A percentile compares a stretch with the other conserved stretches of the same genome.
These are phyloP conservation scores for Harrya chromipes DNA, from an alignment of 768 basidiomycete genomes.

Conservation along the genomic window DNA sequence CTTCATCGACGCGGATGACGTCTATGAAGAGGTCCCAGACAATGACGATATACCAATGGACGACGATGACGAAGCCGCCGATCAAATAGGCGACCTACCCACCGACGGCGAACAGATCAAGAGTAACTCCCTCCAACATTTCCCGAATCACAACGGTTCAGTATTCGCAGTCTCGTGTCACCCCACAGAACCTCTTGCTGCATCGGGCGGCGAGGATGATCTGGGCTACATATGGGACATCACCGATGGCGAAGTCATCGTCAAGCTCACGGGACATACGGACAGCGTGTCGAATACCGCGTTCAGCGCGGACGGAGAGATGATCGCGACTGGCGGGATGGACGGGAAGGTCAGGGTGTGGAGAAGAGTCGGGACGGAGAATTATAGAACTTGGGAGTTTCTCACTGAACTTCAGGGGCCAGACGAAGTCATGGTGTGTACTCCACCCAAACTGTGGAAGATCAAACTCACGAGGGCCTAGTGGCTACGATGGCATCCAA, in stretches of 20 bases:
- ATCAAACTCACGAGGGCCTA: conserved; percentile 30
- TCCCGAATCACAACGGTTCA: conserved; percentile 65
- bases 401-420: conserved; percentile 89
- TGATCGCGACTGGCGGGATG: conserved; percentile 97
- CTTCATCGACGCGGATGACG: conserved; percentile 65
- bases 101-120: conserved; percentile 41
- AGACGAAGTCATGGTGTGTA: conserved; percentile 88
- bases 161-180: conserved; percentile 86
- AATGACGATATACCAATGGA: conserved; percentile 73
- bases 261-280: conserved; percentile 85
- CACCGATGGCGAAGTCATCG: conserved; percentile 74
- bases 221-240: conserved; percentile 92
- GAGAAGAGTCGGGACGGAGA: conserved; percentile 74
- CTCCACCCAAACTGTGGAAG: conserved; percentile 1
- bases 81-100: conserved; percentile 43
- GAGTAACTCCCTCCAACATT: conserved; percentile 69
- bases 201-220: conserved; percentile 95
- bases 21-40: conserved; percentile 60
- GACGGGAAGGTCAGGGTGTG: conserved; percentile 93
- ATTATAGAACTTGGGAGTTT: conserved; percentile 89
- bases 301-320: conserved; percentile 88
- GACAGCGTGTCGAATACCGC: conserved; percentile 81
- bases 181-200: conserved; percentile 76
- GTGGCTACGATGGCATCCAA: conserved; percentile 98
- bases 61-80: conserved; percentile 58